Evolutionary conservation across 192 early-diverging fungal genomes (phyloP).

Genomic region (Backusella circina): DNA sequence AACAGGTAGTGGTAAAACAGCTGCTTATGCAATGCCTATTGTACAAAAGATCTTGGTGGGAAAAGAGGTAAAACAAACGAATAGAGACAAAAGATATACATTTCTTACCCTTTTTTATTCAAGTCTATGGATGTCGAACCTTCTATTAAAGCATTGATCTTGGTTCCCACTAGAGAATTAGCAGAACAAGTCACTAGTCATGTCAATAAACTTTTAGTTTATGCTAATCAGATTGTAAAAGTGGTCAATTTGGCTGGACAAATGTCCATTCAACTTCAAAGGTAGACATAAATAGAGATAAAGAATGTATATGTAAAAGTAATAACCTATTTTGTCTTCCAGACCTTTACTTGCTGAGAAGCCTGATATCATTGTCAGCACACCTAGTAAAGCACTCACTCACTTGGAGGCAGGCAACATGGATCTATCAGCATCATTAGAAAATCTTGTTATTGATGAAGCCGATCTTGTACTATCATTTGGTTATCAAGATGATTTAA

Average conservation of each 20-base stretch:
- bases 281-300: slow-evolving; percentile 32
- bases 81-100: background rate
- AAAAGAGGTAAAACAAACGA: slow-evolving; percentile 55
- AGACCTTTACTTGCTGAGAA: slow-evolving; percentile 77
- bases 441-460: slow-evolving; percentile 93
- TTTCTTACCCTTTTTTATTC: background rate
- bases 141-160: slow-evolving; percentile 60
- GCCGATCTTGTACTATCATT: slow-evolving; percentile 93
- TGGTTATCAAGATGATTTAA: slow-evolving; percentile 90
- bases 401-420: slow-evolving; percentile 65
- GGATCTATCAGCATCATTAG: slow-evolving; percentile 52
- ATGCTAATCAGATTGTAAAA: slow-evolving; percentile 63
- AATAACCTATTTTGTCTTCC: background rate
- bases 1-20: slow-evolving; percentile 96
- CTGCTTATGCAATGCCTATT: slow-evolving; percentile 89
- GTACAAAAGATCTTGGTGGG: slow-evolving; percentile 83
- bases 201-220: slow-evolving; percentile 68
- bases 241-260: slow-evolving; percentile 66
- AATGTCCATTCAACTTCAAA: slow-evolving; percentile 47
- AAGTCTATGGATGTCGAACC: slow-evolving; percentile 11
- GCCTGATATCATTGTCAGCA: slow-evolving; percentile 87
- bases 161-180: slow-evolving; percentile 95
- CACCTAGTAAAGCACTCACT: slow-evolving; percentile 76
- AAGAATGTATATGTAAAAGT: background rate
- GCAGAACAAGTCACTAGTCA: slow-evolving; percentile 87